Evolutionary conservation across 371 early-diverging fungal species (phyloP).

Genomic region (Mucor lusitanicus): DNA sequence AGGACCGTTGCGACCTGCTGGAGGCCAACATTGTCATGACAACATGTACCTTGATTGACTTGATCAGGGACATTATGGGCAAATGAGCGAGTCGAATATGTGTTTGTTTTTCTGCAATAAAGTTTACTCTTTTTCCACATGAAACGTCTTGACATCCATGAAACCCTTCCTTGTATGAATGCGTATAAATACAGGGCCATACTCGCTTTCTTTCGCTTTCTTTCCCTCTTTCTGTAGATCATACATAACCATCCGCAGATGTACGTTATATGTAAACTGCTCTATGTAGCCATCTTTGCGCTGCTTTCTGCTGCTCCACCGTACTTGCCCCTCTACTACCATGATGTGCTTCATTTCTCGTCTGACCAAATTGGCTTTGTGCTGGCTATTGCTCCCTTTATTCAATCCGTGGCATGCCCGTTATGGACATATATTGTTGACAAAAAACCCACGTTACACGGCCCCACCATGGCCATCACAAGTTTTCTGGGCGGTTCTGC

Average conservation of each 20-base stretch:
- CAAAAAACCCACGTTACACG: slow-evolving; percentile 40
- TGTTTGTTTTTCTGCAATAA: slow-evolving; percentile 6
- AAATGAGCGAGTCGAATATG: background rate
- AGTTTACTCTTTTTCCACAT: slow-evolving; percentile 10
- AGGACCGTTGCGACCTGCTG: slow-evolving; percentile 18
- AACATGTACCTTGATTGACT: slow-evolving; percentile 44
- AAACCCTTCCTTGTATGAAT: background rate
- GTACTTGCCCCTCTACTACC: slow-evolving; percentile 45
- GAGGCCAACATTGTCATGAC: slow-evolving; percentile 39
- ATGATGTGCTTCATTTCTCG: slow-evolving; percentile 40
- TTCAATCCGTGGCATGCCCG: slow-evolving; percentile 50
- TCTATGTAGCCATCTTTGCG: slow-evolving; percentile 45
- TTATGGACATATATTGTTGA: slow-evolving; percentile 46
- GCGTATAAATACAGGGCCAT: background rate
- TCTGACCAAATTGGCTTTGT: slow-evolving; percentile 47
- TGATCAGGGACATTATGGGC: slow-evolving; percentile 19
- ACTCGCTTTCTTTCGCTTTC: no score
- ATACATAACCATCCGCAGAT: no score
- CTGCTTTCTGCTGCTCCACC: slow-evolving; percentile 41
- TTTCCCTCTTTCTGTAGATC: no score
- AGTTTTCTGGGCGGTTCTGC: slow-evolving; percentile 39
- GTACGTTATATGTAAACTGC: slow-evolving; percentile 35
- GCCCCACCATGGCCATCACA: slow-evolving; percentile 38
- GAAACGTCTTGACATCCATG: background rate
- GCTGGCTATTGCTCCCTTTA: slow-evolving; percentile 51